Evolutionary conservation across 352 stramenopile genomes (phyloP), one percentile per base, ranked within the genome.

Genomic region (Globisporangium barbulae): DNA sequence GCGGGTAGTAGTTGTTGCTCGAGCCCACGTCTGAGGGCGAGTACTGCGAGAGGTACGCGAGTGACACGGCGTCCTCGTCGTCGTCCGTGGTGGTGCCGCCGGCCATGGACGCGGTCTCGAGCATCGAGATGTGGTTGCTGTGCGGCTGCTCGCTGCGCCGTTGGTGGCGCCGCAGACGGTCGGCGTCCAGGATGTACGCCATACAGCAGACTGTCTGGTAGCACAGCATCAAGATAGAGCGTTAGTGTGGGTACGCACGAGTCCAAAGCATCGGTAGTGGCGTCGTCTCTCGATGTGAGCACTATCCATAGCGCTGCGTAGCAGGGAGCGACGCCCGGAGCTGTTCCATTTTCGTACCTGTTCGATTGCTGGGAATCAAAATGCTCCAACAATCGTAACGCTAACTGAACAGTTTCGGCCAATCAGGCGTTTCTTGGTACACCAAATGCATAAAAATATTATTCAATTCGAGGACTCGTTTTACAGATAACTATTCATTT

Each of bases 101-200:
- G 21, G 63, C 50, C 48, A 53, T 64, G 15, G 59, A 59, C 48
- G 47, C 70, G 7, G 63, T 76, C 60, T 76, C 70, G 49, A 76
- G 67, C 49, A 76, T 67, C 52, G 67, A 70, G 15, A 76, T 58
- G 67, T 71, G 49, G 31, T 49, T n/a, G 37, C 2, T 22, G 58
- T 41, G 39, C 55, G 15, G 9, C 2, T 45, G 39, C 45, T 53
- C 47, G 21, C 47, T 42, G 30, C 9, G 30, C 19, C 50, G 50
- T 17, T 56, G 50, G n/a, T 56, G 50, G 50, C 50, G 50, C 8
- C 30, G 50, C 17, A 56, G 50, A 8, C 50, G 50, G 10, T 56
- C 50, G 2, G 50, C 50, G 50, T 42, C 50, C 17, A 56, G 50
- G 2, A 30, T 39, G 15, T 56, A 28, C 15, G 48, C 41, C 41